These are phyloP conservation scores for Crotalaria pallida DNA, from an alignment of 306 rosid genomes.

Conservation along the genomic window DNA sequence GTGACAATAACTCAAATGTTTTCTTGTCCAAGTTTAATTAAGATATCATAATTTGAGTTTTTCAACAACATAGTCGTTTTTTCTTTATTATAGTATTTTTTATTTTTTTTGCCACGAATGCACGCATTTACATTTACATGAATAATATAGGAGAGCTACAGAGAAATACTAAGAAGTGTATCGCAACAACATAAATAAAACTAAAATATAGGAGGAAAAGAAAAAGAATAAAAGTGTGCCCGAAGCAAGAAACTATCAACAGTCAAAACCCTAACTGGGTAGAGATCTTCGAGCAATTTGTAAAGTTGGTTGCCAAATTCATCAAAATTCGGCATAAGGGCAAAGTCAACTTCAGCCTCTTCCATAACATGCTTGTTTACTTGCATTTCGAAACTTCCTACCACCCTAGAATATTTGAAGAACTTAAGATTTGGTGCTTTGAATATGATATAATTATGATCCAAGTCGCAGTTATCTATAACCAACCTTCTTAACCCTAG, in stretches of 20 bases:
- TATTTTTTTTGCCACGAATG: no score
- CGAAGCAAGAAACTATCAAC: conserved; percentile 27
- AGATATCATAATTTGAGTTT: no score
- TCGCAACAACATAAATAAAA: no score
- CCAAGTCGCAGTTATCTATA: conserved; percentile 5
- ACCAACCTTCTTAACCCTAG: conserved; percentile 9
- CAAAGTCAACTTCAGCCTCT: conserved; percentile 22
- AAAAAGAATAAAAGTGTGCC: conserved; percentile 1
- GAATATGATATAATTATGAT: not conserved
- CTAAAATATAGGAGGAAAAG: not conserved
- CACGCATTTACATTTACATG: no score
- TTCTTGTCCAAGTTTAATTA: not conserved
- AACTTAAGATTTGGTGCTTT: not conserved
- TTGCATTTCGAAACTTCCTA: not conserved
- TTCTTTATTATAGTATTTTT: no score
- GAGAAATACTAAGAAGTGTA: no score
- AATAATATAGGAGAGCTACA: no score
- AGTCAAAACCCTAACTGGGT: not conserved
- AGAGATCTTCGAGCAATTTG: not conserved
- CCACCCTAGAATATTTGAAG: conserved; percentile 11
- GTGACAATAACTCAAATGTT: not conserved
- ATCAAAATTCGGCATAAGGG: not conserved
- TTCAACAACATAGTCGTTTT: no score
- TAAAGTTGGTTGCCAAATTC: not conserved
- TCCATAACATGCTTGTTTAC: not conserved